Evolutionary conservation across 2,329 filamentous ascomycete species (phyloP), one percentile per base, ranked within the genome.

Genomic region (Talaromyces amestolkiae): DNA sequence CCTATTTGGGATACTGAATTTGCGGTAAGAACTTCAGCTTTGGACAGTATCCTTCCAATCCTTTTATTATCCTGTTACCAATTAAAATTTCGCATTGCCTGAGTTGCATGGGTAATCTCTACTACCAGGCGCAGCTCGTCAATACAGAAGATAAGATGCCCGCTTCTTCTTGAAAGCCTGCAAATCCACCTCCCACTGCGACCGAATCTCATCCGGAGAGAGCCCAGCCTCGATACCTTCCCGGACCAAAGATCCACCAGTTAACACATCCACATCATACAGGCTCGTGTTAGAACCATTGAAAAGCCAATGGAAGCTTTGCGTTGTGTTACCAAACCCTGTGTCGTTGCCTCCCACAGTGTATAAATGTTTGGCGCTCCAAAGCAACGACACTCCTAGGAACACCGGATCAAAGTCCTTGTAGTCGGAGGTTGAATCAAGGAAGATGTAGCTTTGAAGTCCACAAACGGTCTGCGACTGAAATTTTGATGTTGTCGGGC

Each of bases 291-390:
- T 59, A 15, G 54, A 35, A 11, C 63, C 63, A 31, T 64, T 64
- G 45, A 59, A 64, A 9, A 64, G 56, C 63, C 63, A 64, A n/a
- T 64, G 56, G n/a, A 64, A 64, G 45, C 63, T 60, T 59, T 64
- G 63, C 31, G 63, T 60, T 13, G 63, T 64, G 43, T 64, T 64
- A 7, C 63, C 63, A 15, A n/a, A 64, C 13, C 63, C 63, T 9
- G 63, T 49, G 17, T 64, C 63, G 43, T 64, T 60, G 3, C 41
- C 43, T 3, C 19, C 6, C 9, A 49, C 13, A 22, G 63, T 64
- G 35, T 64, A 64, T 8, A 64, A 45, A 53, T 59, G 41, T 53
- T 64, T 64, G 19, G 63, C 63, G 24, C 63, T 64, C 63, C 63
- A 64, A 17, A 64, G 56, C 41, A 64, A 33, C 9, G 63, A 51